These are phyloP conservation scores for Rhizopogon vesiculosus DNA, from an alignment of 768 basidiomycete genomes.

Conservation along the genomic window DNA sequence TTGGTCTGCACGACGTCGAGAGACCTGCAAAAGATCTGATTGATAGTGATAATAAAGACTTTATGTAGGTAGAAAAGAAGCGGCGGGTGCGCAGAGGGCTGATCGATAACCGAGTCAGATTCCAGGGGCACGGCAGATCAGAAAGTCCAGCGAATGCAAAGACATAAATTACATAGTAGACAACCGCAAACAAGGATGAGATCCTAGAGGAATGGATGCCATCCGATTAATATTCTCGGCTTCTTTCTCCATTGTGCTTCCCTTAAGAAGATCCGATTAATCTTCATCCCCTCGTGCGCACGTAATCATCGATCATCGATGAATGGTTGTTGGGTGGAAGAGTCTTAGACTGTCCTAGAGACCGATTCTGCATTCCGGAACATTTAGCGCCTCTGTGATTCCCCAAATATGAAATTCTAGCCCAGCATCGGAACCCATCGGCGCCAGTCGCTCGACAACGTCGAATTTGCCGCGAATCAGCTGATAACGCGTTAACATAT, in stretches of 20 bases:
- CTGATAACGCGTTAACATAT: no score
- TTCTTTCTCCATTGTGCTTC: not conserved
- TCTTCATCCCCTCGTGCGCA: not conserved
- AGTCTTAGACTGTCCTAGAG: no score
- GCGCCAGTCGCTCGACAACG: not conserved
- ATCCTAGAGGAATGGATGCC: not conserved
- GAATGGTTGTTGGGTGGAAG: no score
- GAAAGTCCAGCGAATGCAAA: not conserved
- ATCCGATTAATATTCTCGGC: not conserved
- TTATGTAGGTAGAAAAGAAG: not conserved
- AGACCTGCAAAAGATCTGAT: not conserved
- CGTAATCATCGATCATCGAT: not conserved
- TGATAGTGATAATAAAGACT: not conserved
- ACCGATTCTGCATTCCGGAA: not conserved
- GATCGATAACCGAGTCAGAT: not conserved
- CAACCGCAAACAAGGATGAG: not conserved
- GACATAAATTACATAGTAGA: not conserved
- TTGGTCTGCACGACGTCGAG: not conserved
- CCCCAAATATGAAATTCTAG: not conserved
- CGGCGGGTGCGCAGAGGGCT: not conserved
- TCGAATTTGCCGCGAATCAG: not conserved
- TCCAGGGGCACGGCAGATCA: not conserved
- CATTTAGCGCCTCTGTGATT: not conserved
- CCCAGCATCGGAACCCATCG: no score
- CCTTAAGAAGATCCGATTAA: not conserved